Evolutionary conservation across 2,329 filamentous ascomycete genomes (phyloP).

Genomic region (Talaromyces verruculosus): DNA sequence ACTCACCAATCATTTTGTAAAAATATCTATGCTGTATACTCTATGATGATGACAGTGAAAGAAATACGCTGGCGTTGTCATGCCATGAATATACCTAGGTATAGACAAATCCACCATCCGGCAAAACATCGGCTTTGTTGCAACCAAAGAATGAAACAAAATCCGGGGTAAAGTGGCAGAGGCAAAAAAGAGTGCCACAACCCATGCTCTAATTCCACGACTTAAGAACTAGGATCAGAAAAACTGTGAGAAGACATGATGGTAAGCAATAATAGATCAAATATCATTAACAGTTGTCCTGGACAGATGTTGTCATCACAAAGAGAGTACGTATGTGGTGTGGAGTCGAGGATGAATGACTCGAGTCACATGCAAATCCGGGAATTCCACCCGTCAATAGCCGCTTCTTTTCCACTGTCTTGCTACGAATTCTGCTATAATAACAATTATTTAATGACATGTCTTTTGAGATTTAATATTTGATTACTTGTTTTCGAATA

Average conservation of each 20-base stretch:
- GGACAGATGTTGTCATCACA: background rate
- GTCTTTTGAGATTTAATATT: background rate
- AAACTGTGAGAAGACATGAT: background rate
- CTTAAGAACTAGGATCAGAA: background rate
- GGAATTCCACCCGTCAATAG: background rate
- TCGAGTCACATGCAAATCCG: constrained; percentile 16
- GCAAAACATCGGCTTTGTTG: background rate
- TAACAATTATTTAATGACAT: background rate
- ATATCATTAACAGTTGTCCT: background rate
- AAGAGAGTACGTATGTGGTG: background rate
- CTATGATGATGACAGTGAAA: background rate
- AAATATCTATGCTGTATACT: background rate
- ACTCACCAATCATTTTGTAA: background rate
- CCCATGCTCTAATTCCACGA: background rate
- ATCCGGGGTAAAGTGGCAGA: background rate
- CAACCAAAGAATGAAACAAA: background rate
- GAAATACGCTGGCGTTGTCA: too few species aligned
- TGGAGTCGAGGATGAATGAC: background rate
- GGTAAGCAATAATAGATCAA: background rate
- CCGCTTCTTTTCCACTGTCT: background rate
- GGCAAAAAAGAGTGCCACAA: background rate
- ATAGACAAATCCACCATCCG: background rate
- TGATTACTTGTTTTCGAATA: too few species aligned
- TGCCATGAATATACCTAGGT: background rate
- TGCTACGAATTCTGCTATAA: too few species aligned